Percentiles rank a stretch among this genome's conserved stretches.
Evolutionary conservation across 805 yeast genomes (phyloP).

Genomic region (Jamesozyma gamospora): DNA sequence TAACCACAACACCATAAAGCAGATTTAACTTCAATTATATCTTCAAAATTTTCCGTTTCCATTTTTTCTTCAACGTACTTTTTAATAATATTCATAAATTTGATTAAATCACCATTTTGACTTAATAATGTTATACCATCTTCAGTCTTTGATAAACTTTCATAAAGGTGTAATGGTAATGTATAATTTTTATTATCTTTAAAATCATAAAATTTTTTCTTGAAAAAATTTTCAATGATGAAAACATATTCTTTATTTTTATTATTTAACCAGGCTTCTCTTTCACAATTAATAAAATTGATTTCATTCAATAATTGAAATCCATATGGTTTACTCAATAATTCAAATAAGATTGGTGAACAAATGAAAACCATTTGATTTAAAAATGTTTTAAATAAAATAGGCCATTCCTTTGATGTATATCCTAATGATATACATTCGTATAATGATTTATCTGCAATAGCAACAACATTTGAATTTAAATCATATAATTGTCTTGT

Average conservation of each 20-base stretch:
- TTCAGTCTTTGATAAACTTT: conserved; percentile 66
- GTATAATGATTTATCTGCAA: conserved; percentile 47
- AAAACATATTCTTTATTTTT: conserved; percentile 39
- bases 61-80: conserved; percentile 20
- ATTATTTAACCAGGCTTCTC: conserved; percentile 53
- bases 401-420: conserved; percentile 14
- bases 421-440: conserved; percentile 40
- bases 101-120: conserved; percentile 38
- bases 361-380: conserved; percentile 42
- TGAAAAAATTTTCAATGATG: conserved; percentile 37
- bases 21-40: conserved; percentile 49
- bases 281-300: conserved; percentile 54
- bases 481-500: conserved; percentile 65
- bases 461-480: conserved; percentile 42
- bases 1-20: conserved; percentile 83
- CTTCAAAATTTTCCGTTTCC: conserved; percentile 18
- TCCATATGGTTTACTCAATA: conserved; percentile 60
- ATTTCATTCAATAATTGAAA: conserved; percentile 51
- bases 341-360: conserved; percentile 49
- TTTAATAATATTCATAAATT: conserved; percentile 30
- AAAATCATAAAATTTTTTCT: background rate
- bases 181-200: conserved; percentile 8
- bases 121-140: conserved; percentile 64
- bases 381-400: conserved; percentile 21
- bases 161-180: conserved; percentile 63